Evolutionary conservation across 106 monocot genomes (phyloP), one percentile per base, ranked within the genome.

Genomic region (Allium fistulosum): DNA sequence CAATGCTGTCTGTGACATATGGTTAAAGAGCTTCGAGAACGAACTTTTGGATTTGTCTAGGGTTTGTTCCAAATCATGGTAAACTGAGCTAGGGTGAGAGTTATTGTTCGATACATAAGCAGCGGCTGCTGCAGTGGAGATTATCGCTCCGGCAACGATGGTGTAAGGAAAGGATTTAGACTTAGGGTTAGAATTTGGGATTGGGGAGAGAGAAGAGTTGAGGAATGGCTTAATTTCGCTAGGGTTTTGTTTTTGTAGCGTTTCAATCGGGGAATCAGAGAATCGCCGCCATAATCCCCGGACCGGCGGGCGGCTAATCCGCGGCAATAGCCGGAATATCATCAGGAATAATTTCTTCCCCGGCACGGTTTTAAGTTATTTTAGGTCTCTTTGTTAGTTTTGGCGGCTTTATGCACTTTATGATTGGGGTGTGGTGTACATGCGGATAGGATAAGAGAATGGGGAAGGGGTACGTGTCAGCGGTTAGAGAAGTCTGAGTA

Each of bases 1-100:
- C 15, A 81, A 77, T 0, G 72, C 80, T 10, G 93, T 99, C 56
- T 90, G 92, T 27, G 67, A 61, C 97, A 97, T 92, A 45, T 69
- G 78, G 12, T 76, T 72, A 18, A 80, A 48, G 17, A 97, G 56
- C 46, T 82, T 69, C 10, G 49, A 14, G 14, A 82, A 47, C 46
- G 93, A 85, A 16, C 62, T 69, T 65, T 61, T 75, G 51, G 81
- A 82, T 61, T 51, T 70, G 59, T 86, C 85, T 17, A 88, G 58
- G 63, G 85, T 75, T 72, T 77, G 22, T 26, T 84, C 84, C 57
- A 91, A 73, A 17, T 81, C 80, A 14, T 72, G 61, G 68, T 79
- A 79, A 69, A 79, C 26, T 6, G 74, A 49, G 8, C 52, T 55
- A 58, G 66, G 17, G 17, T 17, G 47, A 4, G 48, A 62, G 51